Base-by-base conservation (phyloP, 331 rosid genomes). In the Spiraea crenata region DNA sequence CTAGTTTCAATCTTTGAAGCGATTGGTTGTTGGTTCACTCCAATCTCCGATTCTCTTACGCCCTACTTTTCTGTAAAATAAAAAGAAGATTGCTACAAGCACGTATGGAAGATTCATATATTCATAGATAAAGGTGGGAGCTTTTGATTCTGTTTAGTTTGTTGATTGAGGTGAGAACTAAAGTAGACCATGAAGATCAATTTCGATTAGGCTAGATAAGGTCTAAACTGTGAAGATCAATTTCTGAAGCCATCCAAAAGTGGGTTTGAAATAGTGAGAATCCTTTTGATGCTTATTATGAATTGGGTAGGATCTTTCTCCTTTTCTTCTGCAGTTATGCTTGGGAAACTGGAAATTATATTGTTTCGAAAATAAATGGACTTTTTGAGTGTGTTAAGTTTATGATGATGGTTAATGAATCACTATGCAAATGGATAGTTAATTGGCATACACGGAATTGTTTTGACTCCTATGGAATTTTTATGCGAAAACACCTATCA, bases 111-210 rank as follows among this genome's bases (percentile, higher is more conserved):
- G 5, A n/a, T 31, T 45, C 1, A 9, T 14, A 5, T 34, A 14
- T n/a, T 37, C 70, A 37, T 77, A 47, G 14, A 46, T 70, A 56
- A 64, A 70, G 50, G 44, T 46, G 31, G 71, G 64, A 65, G 73
- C 64, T 60, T 54, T n/a, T 70, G 78, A 73, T 68, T 70, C 63
- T 73, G 69, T 42, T n/a, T 42, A 3, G 64, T 57, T 35, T 57
- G 12, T 16, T 46, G 45, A 17, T 59, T 34, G 38, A 10, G 45
- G 19, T 51, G 61, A 20, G 62, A 34, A 20, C n/a, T 48, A 48
- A 7, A 48, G 71, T 55, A 4, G 38, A 34, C 7, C 12, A 51
- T 42, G 13, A 25, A 40, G 70, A 35, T 38, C 10, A 37, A 57
- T n/a, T 41, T 48, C 34, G n/a, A 11, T 11, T 34, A 49, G 20